Evolutionary conservation across 2,329 filamentous ascomycete genomes (phyloP), one percentile per base, ranked within the genome.

Genomic region (Xylariaceae sp.): DNA sequence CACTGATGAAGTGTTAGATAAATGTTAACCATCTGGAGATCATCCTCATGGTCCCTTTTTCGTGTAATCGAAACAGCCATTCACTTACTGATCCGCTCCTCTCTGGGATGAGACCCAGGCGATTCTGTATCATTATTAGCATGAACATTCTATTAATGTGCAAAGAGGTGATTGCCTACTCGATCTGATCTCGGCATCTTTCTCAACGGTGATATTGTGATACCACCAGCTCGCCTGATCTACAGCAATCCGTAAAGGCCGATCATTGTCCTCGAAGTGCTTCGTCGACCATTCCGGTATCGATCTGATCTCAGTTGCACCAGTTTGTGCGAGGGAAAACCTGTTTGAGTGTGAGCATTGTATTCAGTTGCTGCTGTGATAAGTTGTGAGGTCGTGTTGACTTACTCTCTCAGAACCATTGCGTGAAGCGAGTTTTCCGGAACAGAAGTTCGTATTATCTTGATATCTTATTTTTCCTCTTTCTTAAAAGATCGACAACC

Each of bases 231-330:
- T 60, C 48, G 65, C 56, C 52, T 66, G 63, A 47, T 68, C 66
- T 42, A 70, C 51, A 3, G 66, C 67, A 59, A 69, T 67, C 35
- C 68, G 68, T 39, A 69, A 62, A 2, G 67, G 68, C 45, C 63
- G 59, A 8, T 63, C 56, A 11, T 59, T 64, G 17, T 53, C 51
- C 53, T 65, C 58, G 51, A 66, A 68, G 47, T 66, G 62, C 34
- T 68, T 63, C 23, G 67, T 65, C 30, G 64, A 66, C 61, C 64
- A 61, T 53, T 62, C 49, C n/a, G 62, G 53, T 15, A 68, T 60
- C 1, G 62, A 63, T 10, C 62, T 55, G 37, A 56, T 57, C 52
- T 64, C 51, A 35, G 60, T 51, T 9, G 57, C 44, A 8, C 53
- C 63, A 11, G 57, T 63, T n/a, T 63, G 48, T n/a, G 55, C 56